Percentiles rank a stretch among this genome's conserved stretches.
phyloP scores from a whole-genome alignment of 176 grass and related monocot genomes.

The Cenchrus americanus region DNA sequence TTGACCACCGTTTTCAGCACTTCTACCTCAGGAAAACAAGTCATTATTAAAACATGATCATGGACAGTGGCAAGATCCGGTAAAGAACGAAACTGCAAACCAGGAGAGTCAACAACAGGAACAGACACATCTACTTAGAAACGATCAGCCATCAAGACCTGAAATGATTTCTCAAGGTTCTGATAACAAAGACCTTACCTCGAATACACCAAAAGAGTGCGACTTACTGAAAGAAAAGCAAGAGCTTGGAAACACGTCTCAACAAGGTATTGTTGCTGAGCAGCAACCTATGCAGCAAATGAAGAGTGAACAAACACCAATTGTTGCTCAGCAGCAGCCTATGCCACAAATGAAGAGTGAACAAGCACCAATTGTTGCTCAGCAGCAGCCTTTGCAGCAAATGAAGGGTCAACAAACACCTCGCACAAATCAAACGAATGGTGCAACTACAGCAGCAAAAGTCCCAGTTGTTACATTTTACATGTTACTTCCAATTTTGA shows the following conservation, averaged over 20 bases:
- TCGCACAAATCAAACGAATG: constrained; percentile 60
- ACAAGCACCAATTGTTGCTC: constrained; percentile 50
- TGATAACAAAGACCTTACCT: constrained; percentile 35
- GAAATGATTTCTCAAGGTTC: constrained; percentile 40
- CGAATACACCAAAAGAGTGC: constrained; percentile 39
- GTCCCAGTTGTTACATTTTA: constrained; percentile 86
- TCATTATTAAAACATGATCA: constrained; percentile 54
- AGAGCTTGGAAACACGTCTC: constrained; percentile 58
- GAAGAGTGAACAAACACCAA: constrained; percentile 62
- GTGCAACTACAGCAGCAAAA: constrained; percentile 49
- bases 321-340: constrained; percentile 47
- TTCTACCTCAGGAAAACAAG: constrained; percentile 57
- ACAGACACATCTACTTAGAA: constrained; percentile 35
- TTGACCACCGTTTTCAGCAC: constrained; percentile 44
- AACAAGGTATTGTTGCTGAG: constrained; percentile 50
- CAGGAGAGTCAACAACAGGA: constrained; percentile 64
- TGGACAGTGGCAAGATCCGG: constrained; percentile 55
- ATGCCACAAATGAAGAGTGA: constrained; percentile 61
- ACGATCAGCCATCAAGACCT: constrained; percentile 50
- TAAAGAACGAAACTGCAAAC: constrained; percentile 51
- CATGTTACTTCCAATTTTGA: constrained; percentile 90
- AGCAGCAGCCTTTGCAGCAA: constrained; percentile 56
- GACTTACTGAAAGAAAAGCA: constrained; percentile 47
- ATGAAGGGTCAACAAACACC: constrained; percentile 65
- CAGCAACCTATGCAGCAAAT: constrained; percentile 58